Percentiles rank a stretch among this genome's conserved stretches.
These are phyloP conservation scores for Cucurbita pepo DNA, from an alignment of 306 rosid species.

Conservation along the genomic window DNA sequence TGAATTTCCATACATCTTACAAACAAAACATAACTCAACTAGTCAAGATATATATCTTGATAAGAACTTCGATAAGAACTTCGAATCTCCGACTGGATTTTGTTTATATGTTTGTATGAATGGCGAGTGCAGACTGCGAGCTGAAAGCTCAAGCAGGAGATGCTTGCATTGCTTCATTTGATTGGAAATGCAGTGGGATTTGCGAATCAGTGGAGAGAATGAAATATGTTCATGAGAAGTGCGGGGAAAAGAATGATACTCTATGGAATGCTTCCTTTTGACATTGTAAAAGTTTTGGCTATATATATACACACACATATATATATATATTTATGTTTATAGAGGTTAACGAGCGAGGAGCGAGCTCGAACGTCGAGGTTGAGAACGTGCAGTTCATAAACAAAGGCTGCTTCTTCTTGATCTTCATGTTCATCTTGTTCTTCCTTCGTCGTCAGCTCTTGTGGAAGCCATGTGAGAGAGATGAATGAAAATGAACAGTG, in stretches of 20 bases:
- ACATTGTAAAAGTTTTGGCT: neutral
- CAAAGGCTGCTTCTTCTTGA: neutral
- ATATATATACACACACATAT: neutral
- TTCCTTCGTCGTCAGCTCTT: neutral
- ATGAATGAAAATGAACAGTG: neutral
- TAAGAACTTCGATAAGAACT: neutral
- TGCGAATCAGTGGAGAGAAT: conserved; percentile 5
- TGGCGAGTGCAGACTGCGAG: neutral
- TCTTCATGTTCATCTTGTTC: no score
- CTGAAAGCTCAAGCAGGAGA: neutral
- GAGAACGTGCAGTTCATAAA: neutral
- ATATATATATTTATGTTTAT: no score
- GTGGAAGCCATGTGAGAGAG: neutral
- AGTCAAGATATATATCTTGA: neutral
- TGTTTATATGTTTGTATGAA: neutral
- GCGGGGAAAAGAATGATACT: neutral
- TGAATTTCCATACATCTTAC: no score
- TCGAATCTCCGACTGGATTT: no score
- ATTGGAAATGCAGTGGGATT: conserved; percentile 4
- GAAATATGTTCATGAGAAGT: conserved; percentile 2
- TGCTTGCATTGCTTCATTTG: conserved; percentile 2
- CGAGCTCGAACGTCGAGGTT: no score
- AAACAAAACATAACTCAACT: neutral
- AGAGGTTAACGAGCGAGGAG: no score
- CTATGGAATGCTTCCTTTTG: neutral